Conservation (phyloP, 179 eudicot species). For the Beta macrorhiza region DNA sequence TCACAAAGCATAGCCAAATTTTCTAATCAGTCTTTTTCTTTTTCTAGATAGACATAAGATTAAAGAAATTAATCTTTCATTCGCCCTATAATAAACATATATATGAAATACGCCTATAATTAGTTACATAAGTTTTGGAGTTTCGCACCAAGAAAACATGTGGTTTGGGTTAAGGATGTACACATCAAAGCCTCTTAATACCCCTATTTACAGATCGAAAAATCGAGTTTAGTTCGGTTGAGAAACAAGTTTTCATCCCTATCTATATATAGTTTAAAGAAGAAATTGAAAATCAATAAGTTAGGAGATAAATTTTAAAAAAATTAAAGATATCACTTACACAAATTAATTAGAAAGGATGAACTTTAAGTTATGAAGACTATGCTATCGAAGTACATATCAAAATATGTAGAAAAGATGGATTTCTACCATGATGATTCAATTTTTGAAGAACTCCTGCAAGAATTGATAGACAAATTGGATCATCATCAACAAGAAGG, state of each 20-base stretch:
- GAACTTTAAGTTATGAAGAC: not conserved
- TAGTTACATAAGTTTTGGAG: not conserved
- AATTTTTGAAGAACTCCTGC: slow-evolving; percentile 35
- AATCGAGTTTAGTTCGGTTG: too few relatives aligned
- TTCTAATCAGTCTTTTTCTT: too few relatives aligned
- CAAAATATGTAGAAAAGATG: not conserved
- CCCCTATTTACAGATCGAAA: too few relatives aligned
- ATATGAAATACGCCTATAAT: not conserved
- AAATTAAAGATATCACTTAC: not conserved
- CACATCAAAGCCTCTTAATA: not conserved
- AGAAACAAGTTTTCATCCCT: not conserved
- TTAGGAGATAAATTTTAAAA: not conserved
- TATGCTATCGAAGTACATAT: not conserved
- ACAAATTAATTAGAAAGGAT: too few relatives aligned
- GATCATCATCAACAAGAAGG: slow-evolving; percentile 60
- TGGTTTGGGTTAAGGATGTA: not conserved
- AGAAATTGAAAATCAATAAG: not conserved
- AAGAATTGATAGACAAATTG: slow-evolving; percentile 39
- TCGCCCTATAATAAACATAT: not conserved
- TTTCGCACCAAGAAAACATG: not conserved
- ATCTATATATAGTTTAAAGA: not conserved
- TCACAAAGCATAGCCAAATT: not conserved
- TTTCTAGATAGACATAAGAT: not conserved
- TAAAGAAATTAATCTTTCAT: not conserved
- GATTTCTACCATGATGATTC: slow-evolving; percentile 46